Percentiles rank a stretch among this genome's conserved stretches.
These are phyloP conservation scores for Apiospora saccharicola DNA, from an alignment of 2,329 filamentous ascomycete species.

Conservation along the genomic window DNA sequence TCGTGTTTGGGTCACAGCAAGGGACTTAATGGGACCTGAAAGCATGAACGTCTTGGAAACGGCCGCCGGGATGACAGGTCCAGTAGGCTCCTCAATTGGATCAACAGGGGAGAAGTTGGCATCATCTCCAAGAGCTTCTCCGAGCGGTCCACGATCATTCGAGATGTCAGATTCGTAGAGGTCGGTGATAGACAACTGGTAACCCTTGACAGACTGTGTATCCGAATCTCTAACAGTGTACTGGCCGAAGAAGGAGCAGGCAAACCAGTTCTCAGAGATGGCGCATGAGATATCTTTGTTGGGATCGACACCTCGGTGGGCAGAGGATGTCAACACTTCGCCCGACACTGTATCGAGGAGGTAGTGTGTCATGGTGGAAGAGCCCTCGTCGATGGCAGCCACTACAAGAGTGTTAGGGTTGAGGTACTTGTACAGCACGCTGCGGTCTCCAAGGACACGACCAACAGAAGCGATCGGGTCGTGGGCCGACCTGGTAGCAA, in stretches of 20 bases:
- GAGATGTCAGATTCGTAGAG: conserved; percentile 85
- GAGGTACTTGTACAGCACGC: conserved; percentile 97
- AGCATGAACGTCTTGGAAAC: conserved; percentile 84
- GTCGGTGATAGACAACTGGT: conserved; percentile 86
- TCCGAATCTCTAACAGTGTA: conserved; percentile 63
- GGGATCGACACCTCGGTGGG: conserved; percentile 77
- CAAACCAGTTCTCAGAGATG: conserved; percentile 94
- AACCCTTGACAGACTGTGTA: conserved; percentile 74
- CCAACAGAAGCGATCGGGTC: conserved; percentile 96
- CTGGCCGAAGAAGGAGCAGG: conserved; percentile 78
- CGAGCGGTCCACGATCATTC: conserved; percentile 85
- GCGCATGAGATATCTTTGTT: conserved; percentile 77
- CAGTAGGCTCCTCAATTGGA: conserved; percentile 64
- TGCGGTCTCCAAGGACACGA: conserved; percentile 87
- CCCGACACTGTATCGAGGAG: conserved; percentile 89
- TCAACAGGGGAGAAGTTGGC: conserved; percentile 81
- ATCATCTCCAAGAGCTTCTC: conserved; percentile 50
- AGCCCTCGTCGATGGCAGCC: conserved; percentile 68
- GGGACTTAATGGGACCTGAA: conserved; percentile 76
- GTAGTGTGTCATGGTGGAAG: conserved; percentile 72
- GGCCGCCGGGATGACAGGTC: conserved; percentile 72
- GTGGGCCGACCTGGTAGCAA: conserved; percentile 74
- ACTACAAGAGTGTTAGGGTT: conserved; percentile 86
- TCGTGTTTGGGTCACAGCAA: conserved; percentile 86
- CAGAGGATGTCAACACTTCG: conserved; percentile 74